Base-by-base conservation (phyloP, 345 rosid genomes). In the Citropsis articulata region DNA sequence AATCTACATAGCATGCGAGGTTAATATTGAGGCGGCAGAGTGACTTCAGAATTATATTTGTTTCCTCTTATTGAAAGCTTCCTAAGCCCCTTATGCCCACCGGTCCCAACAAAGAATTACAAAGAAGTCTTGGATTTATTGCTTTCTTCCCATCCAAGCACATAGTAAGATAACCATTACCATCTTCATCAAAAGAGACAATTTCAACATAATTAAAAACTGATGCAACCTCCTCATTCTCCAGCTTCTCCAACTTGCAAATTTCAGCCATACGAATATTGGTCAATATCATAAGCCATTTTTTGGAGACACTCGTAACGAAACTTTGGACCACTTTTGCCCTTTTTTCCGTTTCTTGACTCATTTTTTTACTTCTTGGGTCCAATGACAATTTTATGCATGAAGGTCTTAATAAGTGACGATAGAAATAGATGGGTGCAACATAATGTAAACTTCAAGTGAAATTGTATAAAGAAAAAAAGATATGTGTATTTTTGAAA, bases 21-120 rank as follows among this genome's bases (percentile, higher is more conserved):
- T 1, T 40, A 40, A 9, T 9, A 9, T 40, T 40, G 2, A 40
- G 45, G 12, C 9, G 45, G 45, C 10, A 9, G 2, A 40, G 91
- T 80, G 89, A 90, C 89, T 75, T 89, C 88, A 64, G 80, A 79
- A 57, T 56, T 42, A 70, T 88, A 82, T 72, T 80, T 85, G 80
- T 84, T 86, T 68, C 94, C 92, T 40, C 90, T 71, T 75, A 92
- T 85, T 1, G 87, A 63, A 83, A 92, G 91, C 84, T 92, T 92
- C 22, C 88, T 90, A 18, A 90, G 78, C 97, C 94, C n/a, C 93
- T 90, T 36, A 56, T 68, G 90, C 69, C 84, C 73, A 59, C 87
- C 81, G 25, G 90, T 88, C 7, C 40, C 8, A 7, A 36, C 2
- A 36, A n/a, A 9, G 9, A 36, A 36, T 36, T 36, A 36, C 40